Evolutionary conservation across 2,329 filamentous ascomycete species (phyloP).

Genomic region (Clathrospora elynae): DNA sequence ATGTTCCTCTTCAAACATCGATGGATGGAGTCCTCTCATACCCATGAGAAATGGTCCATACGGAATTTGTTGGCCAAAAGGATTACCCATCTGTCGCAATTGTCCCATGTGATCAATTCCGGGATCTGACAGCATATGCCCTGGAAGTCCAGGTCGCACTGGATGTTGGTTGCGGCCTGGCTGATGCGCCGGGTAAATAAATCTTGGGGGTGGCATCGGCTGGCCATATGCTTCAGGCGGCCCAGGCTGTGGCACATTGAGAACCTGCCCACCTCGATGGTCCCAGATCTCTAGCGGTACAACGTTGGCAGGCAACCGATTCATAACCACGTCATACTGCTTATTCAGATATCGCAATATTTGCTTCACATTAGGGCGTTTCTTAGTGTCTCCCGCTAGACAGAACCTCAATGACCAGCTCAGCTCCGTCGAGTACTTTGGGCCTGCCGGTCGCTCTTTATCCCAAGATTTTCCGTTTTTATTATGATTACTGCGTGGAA

Average conservation of each 20-base stretch:
- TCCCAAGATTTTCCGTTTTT: conserved; percentile 11
- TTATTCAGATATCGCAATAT: conserved; percentile 1
- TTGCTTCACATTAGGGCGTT: conserved; percentile 5
- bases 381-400: conserved; percentile 1
- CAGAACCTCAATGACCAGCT: conserved; percentile 7
- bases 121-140: conserved; percentile 7
- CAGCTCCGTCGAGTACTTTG: conserved; percentile 13
- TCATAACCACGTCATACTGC: conserved; percentile 2
- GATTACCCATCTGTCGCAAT: neutral
- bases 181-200: neutral
- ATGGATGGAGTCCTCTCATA: too few relatives aligned
- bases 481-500: conserved; percentile 8
- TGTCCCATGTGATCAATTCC: neutral
- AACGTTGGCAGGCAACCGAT: conserved; percentile 5
- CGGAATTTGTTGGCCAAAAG: neutral
- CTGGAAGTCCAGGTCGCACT: neutral
- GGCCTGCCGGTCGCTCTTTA: conserved; percentile 9
- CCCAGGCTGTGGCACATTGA: too few relatives aligned
- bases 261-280: too few relatives aligned
- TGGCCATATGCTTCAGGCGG: neutral
- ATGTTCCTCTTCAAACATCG: too few relatives aligned
- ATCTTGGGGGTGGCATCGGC: neutral
- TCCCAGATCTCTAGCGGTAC: conserved; percentile 4
- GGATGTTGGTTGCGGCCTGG: neutral
- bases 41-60: neutral